These are phyloP conservation scores for Populus ilicifolia DNA, from an alignment of 345 rosid genomes.

Conservation along the genomic window DNA sequence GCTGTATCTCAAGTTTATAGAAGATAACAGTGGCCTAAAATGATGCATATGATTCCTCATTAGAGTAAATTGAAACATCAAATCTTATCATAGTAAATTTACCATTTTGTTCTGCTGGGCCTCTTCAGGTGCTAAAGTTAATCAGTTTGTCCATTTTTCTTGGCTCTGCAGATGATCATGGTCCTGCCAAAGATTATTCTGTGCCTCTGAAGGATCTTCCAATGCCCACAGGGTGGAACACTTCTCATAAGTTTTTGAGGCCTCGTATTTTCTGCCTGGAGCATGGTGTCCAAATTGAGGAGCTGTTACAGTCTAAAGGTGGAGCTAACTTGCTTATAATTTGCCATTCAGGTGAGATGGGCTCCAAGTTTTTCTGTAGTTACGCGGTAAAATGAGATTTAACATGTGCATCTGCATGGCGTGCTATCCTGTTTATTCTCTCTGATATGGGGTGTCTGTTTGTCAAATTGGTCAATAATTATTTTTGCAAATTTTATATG, in stretches of 20 bases:
- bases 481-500: slow-evolving; percentile 1
- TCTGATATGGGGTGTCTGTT: neutral
- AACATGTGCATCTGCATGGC: neutral
- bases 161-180: slow-evolving; percentile 27
- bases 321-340: slow-evolving; percentile 76
- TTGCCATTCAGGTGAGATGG: slow-evolving; percentile 85
- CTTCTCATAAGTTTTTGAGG: slow-evolving; percentile 50
- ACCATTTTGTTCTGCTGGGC: slow-evolving; percentile 6
- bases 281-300: slow-evolving; percentile 75
- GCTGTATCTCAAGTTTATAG: neutral
- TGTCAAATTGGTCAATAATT: neutral
- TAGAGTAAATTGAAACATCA: slow-evolving; percentile 4
- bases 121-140: slow-evolving; percentile 8
- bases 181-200: slow-evolving; percentile 16
- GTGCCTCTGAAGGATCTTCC: slow-evolving; percentile 28
- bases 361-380: neutral
- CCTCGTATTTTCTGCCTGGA: slow-evolving; percentile 96
- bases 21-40: neutral
- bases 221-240: slow-evolving; percentile 44
- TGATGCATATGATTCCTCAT: neutral
- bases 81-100: slow-evolving; percentile 4
- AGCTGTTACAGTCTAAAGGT: slow-evolving; percentile 66
- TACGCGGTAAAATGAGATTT: slow-evolving; percentile 1
- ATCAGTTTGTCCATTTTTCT: slow-evolving; percentile 13
- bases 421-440: neutral